Percentiles rank a stretch among this genome's conserved stretches.
phyloP scores from a whole-genome alignment of 2,329 filamentous ascomycete species.

The Fusarium xylarioides region DNA sequence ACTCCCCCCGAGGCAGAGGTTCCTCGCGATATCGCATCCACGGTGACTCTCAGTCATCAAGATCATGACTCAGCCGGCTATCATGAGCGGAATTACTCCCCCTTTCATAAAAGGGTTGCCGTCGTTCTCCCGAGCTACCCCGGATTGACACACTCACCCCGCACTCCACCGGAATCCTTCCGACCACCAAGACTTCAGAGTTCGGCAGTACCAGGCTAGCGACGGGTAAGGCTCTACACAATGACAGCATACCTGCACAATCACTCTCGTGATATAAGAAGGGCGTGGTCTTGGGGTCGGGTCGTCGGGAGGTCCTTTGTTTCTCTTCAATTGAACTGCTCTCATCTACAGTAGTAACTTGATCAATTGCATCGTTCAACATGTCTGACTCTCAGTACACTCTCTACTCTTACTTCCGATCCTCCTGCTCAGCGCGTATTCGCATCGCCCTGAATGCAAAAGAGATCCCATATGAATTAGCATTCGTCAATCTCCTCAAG shows the following conservation, averaged over 20 bases:
- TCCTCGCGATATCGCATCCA: no score
- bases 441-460: slow-evolving; percentile 69
- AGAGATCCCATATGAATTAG: slow-evolving; percentile 55
- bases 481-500: slow-evolving; percentile 63
- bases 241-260: not conserved
- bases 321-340: no score
- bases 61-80: not conserved
- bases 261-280: slow-evolving; percentile 28
- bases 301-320: rapidly evolving
- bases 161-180: slow-evolving; percentile 21
- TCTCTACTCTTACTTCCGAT: slow-evolving; percentile 70
- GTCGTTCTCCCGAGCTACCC: not conserved
- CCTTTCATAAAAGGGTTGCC: not conserved
- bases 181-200: not conserved
- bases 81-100: not conserved
- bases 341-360: rapidly evolving
- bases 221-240: not conserved
- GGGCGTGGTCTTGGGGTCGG: not conserved
- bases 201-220: slow-evolving; percentile 32
- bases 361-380: not conserved
- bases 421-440: slow-evolving; percentile 69
- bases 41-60: not conserved
- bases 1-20: no score
- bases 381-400: slow-evolving; percentile 45
- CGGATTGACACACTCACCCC: not conserved